A percentile compares a stretch with the other conserved stretches of the same genome.
These are phyloP conservation scores for Lachnellula subtilissima DNA, from an alignment of 2,329 filamentous ascomycete species.

Conservation along the genomic window DNA sequence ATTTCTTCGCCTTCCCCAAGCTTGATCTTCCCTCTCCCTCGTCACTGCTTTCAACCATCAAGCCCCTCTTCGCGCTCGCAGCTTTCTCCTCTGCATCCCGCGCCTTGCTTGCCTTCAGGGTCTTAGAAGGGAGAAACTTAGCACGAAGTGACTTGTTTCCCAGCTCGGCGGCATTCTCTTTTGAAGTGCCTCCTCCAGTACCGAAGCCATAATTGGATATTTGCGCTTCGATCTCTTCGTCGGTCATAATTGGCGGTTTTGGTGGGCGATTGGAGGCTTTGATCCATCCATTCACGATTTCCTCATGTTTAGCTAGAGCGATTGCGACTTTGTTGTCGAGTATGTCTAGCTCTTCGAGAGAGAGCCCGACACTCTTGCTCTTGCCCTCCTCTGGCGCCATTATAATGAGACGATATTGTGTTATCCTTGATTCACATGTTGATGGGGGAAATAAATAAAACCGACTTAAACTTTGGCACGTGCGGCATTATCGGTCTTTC, in stretches of 20 bases:
- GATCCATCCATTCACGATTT: slow-evolving; percentile 30
- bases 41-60: slow-evolving; percentile 30
- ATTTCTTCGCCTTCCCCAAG: slow-evolving; percentile 32
- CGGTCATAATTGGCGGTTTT: slow-evolving; percentile 22
- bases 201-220: slow-evolving; percentile 31
- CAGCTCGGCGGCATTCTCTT: slow-evolving; percentile 25
- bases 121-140: slow-evolving; percentile 29
- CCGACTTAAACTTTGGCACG: slow-evolving; percentile 12
- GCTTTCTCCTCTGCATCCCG: slow-evolving; percentile 32
- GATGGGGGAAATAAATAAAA: not conserved
- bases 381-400: slow-evolving; percentile 20
- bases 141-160: slow-evolving; percentile 31
- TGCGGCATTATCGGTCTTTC: slow-evolving; percentile 9
- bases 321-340: slow-evolving; percentile 31
- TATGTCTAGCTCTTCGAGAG: slow-evolving; percentile 27
- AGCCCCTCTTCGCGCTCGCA: slow-evolving; percentile 27
- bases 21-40: slow-evolving; percentile 33
- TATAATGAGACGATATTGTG: not conserved
- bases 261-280: slow-evolving; percentile 18
- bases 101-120: slow-evolving; percentile 29
- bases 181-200: slow-evolving; percentile 29
- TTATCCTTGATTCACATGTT: slow-evolving; percentile 1
- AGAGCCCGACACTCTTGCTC: slow-evolving; percentile 18
- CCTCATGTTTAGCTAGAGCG: slow-evolving; percentile 30
- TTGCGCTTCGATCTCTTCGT: slow-evolving; percentile 32